These are phyloP conservation scores for Colletotrichum falcatum DNA, from an alignment of 2,329 filamentous ascomycete genomes.

Conservation along the genomic window DNA sequence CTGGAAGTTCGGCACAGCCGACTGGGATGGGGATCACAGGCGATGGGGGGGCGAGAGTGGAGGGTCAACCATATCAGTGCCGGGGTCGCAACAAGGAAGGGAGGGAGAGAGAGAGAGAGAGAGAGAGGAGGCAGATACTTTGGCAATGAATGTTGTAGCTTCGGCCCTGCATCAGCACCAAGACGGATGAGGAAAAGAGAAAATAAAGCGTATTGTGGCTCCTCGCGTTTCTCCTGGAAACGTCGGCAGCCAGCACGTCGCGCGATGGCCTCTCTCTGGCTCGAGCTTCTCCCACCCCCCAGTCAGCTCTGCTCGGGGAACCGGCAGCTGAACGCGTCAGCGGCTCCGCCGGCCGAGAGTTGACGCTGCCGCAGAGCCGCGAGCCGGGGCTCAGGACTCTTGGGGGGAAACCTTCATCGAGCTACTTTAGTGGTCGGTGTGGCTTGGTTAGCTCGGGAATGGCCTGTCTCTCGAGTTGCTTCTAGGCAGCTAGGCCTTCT, in stretches of 20 bases:
- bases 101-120: too few species aligned
- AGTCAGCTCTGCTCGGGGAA: background rate
- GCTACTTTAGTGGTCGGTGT: too few species aligned
- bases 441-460: background rate
- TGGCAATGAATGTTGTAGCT: conserved; percentile 16
- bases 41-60: conserved; percentile 8
- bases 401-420: background rate
- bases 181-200: background rate
- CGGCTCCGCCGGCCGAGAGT: conserved; percentile 32
- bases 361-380: conserved; percentile 40
- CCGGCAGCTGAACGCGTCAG: conserved; percentile 37
- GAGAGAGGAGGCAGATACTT: conserved; percentile 10
- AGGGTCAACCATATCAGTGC: conserved; percentile 11
- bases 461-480: background rate
- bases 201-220: background rate
- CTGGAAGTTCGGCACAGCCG: conserved; percentile 32
- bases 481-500: too few species aligned
- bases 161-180: background rate
- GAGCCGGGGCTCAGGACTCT: conserved; percentile 9
- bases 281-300: background rate
- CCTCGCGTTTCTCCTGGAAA: conserved; percentile 24
- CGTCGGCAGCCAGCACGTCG: conserved; percentile 20
- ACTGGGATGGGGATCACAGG: conserved; percentile 8
- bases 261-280: conserved; percentile 19
- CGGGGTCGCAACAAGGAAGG: background rate